phyloP scores from a whole-genome alignment of 2,329 filamentous ascomycete genomes.

The Cytospora piceae region DNA sequence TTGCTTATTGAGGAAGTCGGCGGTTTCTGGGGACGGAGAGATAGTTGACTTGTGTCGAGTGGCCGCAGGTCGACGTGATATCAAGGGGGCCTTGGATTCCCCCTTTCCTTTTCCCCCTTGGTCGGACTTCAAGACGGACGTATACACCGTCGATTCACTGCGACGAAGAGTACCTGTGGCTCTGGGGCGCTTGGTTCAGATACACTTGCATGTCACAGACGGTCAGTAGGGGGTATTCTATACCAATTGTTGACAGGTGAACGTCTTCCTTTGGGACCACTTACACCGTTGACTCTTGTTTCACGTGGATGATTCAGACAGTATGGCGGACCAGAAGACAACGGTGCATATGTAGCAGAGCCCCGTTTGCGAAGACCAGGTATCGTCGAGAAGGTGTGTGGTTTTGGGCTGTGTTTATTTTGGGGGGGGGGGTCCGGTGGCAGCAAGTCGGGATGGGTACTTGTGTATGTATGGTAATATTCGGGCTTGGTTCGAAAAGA shows the following conservation, averaged over 20 bases:
- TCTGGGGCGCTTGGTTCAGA: neutral
- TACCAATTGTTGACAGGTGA: neutral
- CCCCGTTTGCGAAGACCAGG: neutral
- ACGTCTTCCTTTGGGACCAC: neutral
- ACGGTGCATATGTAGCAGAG: neutral
- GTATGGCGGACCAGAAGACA: neutral
- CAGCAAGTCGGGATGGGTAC: neutral
- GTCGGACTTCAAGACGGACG: conserved; percentile 6
- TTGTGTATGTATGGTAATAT: neutral
- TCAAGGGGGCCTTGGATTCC: neutral
- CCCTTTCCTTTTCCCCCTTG: neutral
- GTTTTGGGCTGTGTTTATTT: neutral
- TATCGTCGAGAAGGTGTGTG: neutral
- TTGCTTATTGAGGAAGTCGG: neutral
- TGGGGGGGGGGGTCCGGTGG: neutral
- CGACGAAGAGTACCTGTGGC: neutral
- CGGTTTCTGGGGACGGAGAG: too few species aligned
- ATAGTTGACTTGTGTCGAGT: neutral
- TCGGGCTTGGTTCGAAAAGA: neutral
- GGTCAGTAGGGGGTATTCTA: conserved; percentile 4
- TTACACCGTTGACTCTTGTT: conserved; percentile 13
- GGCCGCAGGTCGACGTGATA: neutral
- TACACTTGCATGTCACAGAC: neutral
- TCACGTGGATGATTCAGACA: neutral
- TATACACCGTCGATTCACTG: conserved; percentile 21